A percentile compares a stretch with the other conserved stretches of the same genome.
Conservation (phyloP, 768 basidiomycete genomes). For the Leccinum aurantiacum region DNA sequence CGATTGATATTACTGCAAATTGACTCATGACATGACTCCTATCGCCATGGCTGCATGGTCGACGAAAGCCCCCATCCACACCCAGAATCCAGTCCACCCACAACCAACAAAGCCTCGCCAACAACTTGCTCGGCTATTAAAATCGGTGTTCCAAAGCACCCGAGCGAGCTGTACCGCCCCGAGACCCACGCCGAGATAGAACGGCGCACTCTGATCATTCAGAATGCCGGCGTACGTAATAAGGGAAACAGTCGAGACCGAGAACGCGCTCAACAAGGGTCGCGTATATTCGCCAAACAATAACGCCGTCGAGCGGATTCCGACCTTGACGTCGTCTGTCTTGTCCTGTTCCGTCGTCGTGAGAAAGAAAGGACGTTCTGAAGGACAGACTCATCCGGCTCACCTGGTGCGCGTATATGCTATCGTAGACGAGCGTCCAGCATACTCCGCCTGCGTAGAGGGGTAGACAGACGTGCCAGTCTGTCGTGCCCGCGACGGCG, state of each 20-base stretch:
- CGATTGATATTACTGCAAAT: background rate
- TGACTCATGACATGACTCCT: conserved; percentile 4
- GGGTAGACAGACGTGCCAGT: conserved; percentile 83
- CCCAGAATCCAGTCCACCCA: conserved; percentile 84
- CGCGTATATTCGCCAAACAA: conserved; percentile 81
- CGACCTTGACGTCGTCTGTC: conserved; percentile 79
- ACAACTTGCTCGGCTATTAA: conserved; percentile 73
- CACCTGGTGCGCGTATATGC: conserved; percentile 96
- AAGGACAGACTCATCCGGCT: conserved; percentile 1
- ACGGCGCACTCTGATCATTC: conserved; percentile 73
- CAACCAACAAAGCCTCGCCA: conserved; percentile 90
- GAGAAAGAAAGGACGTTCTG: background rate
- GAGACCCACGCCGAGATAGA: conserved; percentile 75
- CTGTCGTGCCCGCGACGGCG: conserved; percentile 75
- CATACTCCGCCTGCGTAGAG: conserved; percentile 87
- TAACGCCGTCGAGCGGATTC: conserved; percentile 92
- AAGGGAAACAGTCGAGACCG: conserved; percentile 67
- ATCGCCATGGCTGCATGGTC: conserved; percentile 53
- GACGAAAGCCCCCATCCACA: conserved; percentile 76
- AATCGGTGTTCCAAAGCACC: conserved; percentile 72
- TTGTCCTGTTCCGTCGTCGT: conserved; percentile 65
- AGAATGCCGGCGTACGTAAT: conserved; percentile 79
- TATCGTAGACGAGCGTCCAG: conserved; percentile 98
- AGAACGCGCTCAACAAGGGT: conserved; percentile 72
- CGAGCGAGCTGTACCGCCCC: conserved; percentile 77